Evolutionary conservation across 2,329 filamentous ascomycete species (phyloP).

Genomic region (Calonectria montana): DNA sequence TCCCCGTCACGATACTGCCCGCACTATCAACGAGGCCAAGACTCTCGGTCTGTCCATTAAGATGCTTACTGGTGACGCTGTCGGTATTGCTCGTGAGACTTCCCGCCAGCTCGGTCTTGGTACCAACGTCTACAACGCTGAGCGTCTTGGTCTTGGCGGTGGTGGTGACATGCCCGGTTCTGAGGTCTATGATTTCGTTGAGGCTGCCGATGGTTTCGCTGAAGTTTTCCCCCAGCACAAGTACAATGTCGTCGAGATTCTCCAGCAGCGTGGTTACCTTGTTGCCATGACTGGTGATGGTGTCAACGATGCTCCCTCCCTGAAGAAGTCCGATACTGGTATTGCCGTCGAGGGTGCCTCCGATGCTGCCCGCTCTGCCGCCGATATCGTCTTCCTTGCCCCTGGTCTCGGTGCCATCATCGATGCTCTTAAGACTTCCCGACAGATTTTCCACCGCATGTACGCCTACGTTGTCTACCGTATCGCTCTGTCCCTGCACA

Average conservation of each 20-base stretch:
- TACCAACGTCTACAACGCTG: constrained; percentile 94
- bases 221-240: constrained; percentile 97
- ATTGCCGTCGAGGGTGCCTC: constrained; percentile 94
- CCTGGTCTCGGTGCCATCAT: constrained; percentile 93
- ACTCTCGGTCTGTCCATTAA: constrained; percentile 89
- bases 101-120: constrained; percentile 91
- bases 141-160: constrained; percentile 89
- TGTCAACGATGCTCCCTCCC: constrained; percentile 92
- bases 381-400: constrained; percentile 94
- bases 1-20: constrained; percentile 89
- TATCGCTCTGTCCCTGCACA: constrained; percentile 90
- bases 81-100: constrained; percentile 92
- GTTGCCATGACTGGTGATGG: constrained; percentile 97
- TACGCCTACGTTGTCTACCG: constrained; percentile 96
- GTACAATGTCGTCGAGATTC: constrained; percentile 79
- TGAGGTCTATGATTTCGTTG: constrained; percentile 94
- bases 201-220: constrained; percentile 94
- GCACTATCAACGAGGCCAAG: constrained; percentile 92
- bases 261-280: constrained; percentile 92
- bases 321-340: constrained; percentile 97
- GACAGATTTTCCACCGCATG: constrained; percentile 97
- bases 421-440: constrained; percentile 90
- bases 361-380: constrained; percentile 89
- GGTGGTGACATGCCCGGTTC: constrained; percentile 94
- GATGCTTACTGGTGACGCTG: constrained; percentile 95